These are phyloP conservation scores for Aurantiochytrium sp. DNA, from an alignment of 108 stramenopile species.

Conservation along the genomic window DNA sequence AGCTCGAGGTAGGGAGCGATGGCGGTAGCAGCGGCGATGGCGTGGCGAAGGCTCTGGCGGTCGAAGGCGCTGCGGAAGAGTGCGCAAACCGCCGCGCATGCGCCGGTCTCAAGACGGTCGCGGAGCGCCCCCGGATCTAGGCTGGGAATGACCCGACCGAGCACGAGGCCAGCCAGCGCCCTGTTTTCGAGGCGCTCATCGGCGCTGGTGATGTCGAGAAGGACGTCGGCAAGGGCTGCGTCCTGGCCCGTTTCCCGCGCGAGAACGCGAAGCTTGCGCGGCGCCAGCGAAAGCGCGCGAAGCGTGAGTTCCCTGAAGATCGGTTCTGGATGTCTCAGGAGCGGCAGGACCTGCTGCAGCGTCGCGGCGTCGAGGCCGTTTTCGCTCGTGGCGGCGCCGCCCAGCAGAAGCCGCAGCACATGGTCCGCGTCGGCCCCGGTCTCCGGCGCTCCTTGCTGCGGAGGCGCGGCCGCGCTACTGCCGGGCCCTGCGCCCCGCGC, in stretches of 20 bases:
- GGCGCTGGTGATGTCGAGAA: background rate
- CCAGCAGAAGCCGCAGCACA: background rate
- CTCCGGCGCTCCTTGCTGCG: background rate
- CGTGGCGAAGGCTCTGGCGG: background rate
- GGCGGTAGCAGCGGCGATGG: background rate
- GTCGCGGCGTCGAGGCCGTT: background rate
- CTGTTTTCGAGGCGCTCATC: background rate
- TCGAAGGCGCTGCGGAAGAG: background rate
- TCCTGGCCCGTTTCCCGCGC: background rate
- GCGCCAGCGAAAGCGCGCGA: background rate
- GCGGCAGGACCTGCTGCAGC: background rate
- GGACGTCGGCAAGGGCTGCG: background rate
- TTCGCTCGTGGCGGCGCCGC: background rate
- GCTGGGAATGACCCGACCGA: background rate
- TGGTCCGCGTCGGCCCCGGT: background rate
- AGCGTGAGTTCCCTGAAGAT: background rate
- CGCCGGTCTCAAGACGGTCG: background rate
- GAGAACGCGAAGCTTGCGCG: background rate
- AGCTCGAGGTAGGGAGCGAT: background rate
- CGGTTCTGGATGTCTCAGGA: background rate
- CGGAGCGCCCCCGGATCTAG: background rate
- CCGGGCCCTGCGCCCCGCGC: too few species aligned
- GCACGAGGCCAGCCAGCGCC: background rate
- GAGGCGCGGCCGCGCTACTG: too few species aligned
- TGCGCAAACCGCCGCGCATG: background rate